Percentiles rank a stretch among this genome's conserved stretches.
phyloP scores from a whole-genome alignment of 73 alveolate species.

The Paramecium biaurelia region DNA sequence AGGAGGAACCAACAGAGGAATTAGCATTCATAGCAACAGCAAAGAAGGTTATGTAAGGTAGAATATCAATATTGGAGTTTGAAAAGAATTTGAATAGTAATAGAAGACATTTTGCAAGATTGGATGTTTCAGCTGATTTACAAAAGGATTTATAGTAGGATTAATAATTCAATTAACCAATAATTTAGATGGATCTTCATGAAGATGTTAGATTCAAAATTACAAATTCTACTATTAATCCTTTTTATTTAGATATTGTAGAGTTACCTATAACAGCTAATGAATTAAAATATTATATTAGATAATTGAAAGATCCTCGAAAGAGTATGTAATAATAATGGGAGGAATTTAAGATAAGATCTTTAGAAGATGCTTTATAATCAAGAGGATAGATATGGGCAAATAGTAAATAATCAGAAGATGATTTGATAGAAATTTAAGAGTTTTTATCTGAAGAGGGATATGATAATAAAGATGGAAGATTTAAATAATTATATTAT shows the following conservation, averaged over 20 bases:
- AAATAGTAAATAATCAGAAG: not conserved
- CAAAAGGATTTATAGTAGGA: not conserved
- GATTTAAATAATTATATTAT: not conserved
- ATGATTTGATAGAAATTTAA: not conserved
- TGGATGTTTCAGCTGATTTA: not conserved
- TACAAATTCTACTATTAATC: not conserved
- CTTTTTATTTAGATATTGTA: not conserved
- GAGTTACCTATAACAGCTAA: not conserved
- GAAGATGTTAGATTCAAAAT: not conserved
- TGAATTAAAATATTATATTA: not conserved
- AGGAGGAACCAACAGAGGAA: not conserved
- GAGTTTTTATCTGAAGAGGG: not conserved
- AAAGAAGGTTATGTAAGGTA: not conserved
- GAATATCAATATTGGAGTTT: not conserved
- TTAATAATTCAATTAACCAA: not conserved
- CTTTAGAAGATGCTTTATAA: not conserved
- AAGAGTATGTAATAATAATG: not conserved
- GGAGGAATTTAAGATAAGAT: not conserved
- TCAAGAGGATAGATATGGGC: not conserved
- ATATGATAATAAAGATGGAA: not conserved
- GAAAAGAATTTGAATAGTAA: not conserved
- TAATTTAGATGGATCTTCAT: not conserved
- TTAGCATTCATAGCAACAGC: not conserved
- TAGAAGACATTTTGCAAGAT: slow-evolving; percentile 19
- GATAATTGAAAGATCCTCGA: not conserved